Base-by-base conservation (phyloP, 768 basidiomycete genomes). In the Baorangia bicolor region DNA sequence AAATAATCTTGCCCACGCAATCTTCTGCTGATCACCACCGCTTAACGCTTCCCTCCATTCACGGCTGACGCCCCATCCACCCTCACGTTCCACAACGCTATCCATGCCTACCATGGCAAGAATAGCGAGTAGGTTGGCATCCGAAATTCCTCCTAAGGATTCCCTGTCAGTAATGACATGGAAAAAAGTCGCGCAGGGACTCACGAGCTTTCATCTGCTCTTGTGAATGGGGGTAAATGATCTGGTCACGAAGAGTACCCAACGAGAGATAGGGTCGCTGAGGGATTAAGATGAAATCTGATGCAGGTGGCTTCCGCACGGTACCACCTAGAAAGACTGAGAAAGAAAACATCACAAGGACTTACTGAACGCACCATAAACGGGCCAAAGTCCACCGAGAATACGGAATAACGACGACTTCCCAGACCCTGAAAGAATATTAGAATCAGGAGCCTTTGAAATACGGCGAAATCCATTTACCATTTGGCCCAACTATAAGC, bases 381-480 rank as follows among this genome's bases (percentile, higher is more conserved):
- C 88, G 0, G 94, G 94, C 94, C 94, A 97, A n/a, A 98, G 81
- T 21, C 94, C 95, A 23, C 94, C 95, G 2, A 98, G 75, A 44
- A 98, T 95, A n/a, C 96, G 85, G 80, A 98, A 98, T 31, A 98
- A 77, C 7, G 90, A 92, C 0, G 90, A 92, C 69, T 94, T 96
- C 20, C 92, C 92, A 60, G 91, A 91, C 28, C 90, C 88, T 88
- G 59, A 34, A 54, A 31, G 30, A 49, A 31, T 9, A 40, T 2
- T 20, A 44, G 6, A 43, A 39, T 53, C 53, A 56, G 18, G 49
- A 16, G 4, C n/a, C 30, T 25, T 42, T 16, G 5, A 28, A 14
- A 46, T 13, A 20, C 3, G 37, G 39, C 12, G 16, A 27, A 44
- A 38, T 11, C n/a, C 40, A 54, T 67, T 57, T 51, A 85, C 94